Percentiles rank a stretch among this genome's conserved stretches.
phyloP scores from a whole-genome alignment of 1,139 yeast genomes.

The Sugiyamaella novakii region DNA sequence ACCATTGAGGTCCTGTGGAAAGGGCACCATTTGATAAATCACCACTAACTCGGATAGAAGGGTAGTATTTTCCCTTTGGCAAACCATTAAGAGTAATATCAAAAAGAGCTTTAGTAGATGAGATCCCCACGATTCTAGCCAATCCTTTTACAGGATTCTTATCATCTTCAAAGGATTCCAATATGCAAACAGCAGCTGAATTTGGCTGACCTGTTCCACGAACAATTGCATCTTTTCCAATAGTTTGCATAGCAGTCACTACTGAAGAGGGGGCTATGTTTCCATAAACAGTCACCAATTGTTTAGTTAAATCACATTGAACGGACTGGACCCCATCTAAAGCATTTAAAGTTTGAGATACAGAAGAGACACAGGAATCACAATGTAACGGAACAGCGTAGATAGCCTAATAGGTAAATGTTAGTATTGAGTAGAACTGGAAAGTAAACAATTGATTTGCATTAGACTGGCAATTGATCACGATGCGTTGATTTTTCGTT shows the following conservation, averaged over 20 bases:
- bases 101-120: slow-evolving; percentile 53
- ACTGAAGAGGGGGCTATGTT: slow-evolving; percentile 68
- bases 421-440: not conserved
- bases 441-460: no score
- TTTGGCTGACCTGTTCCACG: slow-evolving; percentile 89
- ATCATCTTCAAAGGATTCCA: slow-evolving; percentile 66
- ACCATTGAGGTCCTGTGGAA: slow-evolving; percentile 65
- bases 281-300: slow-evolving; percentile 67
- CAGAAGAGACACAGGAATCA: slow-evolving; percentile 64
- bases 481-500: not conserved
- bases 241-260: slow-evolving; percentile 62
- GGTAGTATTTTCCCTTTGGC: slow-evolving; percentile 62
- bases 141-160: slow-evolving; percentile 77
- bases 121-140: slow-evolving; percentile 79
- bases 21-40: slow-evolving; percentile 74
- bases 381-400: slow-evolving; percentile 83
- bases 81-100: slow-evolving; percentile 81
- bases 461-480: no score
- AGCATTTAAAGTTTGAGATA: slow-evolving; percentile 53
- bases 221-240: slow-evolving; percentile 86
- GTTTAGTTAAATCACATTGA: slow-evolving; percentile 52
- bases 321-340: slow-evolving; percentile 50
- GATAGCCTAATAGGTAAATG: slow-evolving; percentile 34
- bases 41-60: slow-evolving; percentile 70
- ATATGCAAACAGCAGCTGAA: slow-evolving; percentile 87